Evolutionary conservation across 1,284 basidiomycete species (phyloP).

Genomic region (Crepidotus sp.): DNA sequence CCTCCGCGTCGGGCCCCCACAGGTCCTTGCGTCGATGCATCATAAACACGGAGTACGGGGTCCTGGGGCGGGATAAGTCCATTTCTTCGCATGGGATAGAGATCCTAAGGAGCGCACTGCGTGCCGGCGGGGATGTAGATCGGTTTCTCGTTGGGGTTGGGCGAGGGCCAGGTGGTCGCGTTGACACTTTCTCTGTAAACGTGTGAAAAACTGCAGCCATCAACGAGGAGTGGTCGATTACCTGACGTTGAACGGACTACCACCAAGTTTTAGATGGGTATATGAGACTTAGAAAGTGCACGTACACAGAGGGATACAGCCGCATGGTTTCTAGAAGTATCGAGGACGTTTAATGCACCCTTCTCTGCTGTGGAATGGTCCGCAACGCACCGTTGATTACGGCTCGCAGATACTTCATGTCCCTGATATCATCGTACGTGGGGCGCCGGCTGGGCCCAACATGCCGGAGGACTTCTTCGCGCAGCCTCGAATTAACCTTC

Average conservation of each 20-base stretch:
- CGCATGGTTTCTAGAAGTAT: slow-evolving; percentile 22
- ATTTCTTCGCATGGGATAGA: background rate
- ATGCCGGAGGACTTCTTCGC: slow-evolving; percentile 33
- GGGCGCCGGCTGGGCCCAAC: slow-evolving; percentile 28
- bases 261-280: background rate
- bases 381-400: slow-evolving; percentile 24
- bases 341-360: background rate
- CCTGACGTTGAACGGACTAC: slow-evolving; percentile 25
- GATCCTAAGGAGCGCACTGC: slow-evolving; percentile 18
- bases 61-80: slow-evolving; percentile 8
- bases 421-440: slow-evolving; percentile 31
- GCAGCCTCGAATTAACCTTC: slow-evolving; percentile 27
- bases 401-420: slow-evolving; percentile 31
- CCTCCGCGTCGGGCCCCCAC: slow-evolving; percentile 29
- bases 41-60: slow-evolving; percentile 25
- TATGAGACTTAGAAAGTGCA: background rate
- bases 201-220: background rate
- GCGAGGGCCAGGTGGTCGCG: slow-evolving; percentile 24
- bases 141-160: slow-evolving; percentile 23
- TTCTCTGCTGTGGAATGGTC: background rate
- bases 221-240: background rate
- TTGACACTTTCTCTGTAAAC: slow-evolving; percentile 19
- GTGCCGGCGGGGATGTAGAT: slow-evolving; percentile 27
- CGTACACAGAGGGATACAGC: slow-evolving; percentile 25
- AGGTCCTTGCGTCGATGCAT: slow-evolving; percentile 27